Conservation (phyloP, 2,329 filamentous ascomycete species). For the Aspergillus neotritici region DNA sequence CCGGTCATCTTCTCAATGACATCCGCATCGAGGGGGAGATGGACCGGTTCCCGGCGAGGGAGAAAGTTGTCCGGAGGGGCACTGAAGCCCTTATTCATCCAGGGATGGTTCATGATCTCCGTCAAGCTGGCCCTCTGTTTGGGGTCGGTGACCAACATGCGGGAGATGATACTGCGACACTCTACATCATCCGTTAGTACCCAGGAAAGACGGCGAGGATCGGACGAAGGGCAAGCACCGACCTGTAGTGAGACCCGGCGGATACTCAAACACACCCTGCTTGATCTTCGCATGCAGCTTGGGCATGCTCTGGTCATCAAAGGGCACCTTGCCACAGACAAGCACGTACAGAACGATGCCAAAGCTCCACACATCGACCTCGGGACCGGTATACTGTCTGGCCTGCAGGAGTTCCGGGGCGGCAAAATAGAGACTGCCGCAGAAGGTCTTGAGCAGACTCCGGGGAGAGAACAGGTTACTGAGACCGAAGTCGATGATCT, state of each 20-base stretch:
- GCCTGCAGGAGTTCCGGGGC: constrained; percentile 92
- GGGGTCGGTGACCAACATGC: constrained; percentile 94
- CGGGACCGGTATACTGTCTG: constrained; percentile 87
- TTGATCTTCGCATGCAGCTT: constrained; percentile 98
- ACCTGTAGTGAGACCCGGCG: constrained; percentile 86
- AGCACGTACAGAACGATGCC: constrained; percentile 96
- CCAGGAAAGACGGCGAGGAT: constrained; percentile 4
- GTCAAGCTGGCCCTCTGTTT: constrained; percentile 76
- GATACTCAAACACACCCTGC: constrained; percentile 92
- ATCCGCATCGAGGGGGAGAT: constrained; percentile 72
- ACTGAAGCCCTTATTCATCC: constrained; percentile 90
- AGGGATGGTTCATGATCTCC: constrained; percentile 91
- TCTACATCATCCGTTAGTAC: constrained; percentile 54
- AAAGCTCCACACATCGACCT: constrained; percentile 98
- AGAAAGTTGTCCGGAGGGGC: constrained; percentile 84
- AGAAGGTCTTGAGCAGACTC: constrained; percentile 88
- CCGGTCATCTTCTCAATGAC: constrained; percentile 93
- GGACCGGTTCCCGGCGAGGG: constrained; percentile 75
- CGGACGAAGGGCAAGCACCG: constrained; percentile 32
- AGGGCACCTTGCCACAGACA: constrained; percentile 95
- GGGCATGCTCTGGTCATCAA: constrained; percentile 98
- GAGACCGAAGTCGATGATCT: constrained; percentile 97
- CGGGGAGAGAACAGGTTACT: constrained; percentile 92
- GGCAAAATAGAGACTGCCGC: constrained; percentile 94
- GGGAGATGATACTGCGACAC: constrained; percentile 84